Evolutionary conservation across 345 rosid genomes (phyloP).

Genomic region (thale cress (Arabidopsis thaliana)): DNA sequence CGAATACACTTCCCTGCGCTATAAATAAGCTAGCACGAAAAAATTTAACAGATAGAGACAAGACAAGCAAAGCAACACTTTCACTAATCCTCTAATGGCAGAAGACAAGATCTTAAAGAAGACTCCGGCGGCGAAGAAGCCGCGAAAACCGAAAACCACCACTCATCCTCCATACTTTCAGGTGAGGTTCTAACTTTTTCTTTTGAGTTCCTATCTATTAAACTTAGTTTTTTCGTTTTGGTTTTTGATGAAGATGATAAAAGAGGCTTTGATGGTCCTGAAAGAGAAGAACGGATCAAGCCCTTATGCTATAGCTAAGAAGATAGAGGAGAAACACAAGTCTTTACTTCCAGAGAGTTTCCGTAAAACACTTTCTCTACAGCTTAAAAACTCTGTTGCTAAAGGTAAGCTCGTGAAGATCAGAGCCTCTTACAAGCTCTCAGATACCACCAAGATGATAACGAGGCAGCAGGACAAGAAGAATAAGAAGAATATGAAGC

Average conservation of each 20-base stretch:
- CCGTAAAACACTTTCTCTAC: conserved; percentile 66
- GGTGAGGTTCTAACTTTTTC: conserved; percentile 40
- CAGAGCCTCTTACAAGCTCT: conserved; percentile 82
- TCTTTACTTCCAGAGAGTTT: conserved; percentile 67
- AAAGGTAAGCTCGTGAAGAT: conserved; percentile 77
- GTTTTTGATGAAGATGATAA: conserved; percentile 65
- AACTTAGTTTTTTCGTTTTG: neutral
- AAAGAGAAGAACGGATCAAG: conserved; percentile 83
- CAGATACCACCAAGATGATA: conserved; percentile 45
- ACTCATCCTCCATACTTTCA: conserved; percentile 85
- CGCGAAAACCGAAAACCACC: conserved; percentile 50
- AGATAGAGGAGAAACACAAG: conserved; percentile 80
- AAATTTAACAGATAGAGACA: neutral
- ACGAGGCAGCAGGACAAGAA: conserved; percentile 5
- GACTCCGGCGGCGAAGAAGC: conserved; percentile 53
- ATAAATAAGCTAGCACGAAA: conserved; percentile 42
- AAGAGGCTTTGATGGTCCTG: conserved; percentile 67
- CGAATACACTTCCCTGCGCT: conserved; percentile 32
- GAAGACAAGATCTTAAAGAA: conserved; percentile 43
- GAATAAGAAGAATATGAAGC: neutral
- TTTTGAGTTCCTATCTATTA: neutral
- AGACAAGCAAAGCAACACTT: neutral
- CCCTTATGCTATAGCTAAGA: conserved; percentile 79
- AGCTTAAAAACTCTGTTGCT: conserved; percentile 68
- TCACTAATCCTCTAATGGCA: conserved; percentile 41